Conservation (phyloP, 768 basidiomycete genomes). For the Mycena galericulata region DNA sequence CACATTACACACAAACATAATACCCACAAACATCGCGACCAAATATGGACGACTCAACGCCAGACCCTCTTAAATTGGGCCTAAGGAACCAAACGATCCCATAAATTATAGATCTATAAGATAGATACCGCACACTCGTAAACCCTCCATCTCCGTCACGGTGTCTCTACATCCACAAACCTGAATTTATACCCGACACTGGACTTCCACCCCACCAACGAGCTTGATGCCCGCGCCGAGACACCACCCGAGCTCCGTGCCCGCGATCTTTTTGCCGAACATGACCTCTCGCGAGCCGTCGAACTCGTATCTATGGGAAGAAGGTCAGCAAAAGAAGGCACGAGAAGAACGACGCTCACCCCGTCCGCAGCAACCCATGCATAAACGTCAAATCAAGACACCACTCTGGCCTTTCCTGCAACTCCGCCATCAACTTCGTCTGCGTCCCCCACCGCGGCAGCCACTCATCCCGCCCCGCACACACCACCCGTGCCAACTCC, state of each 20-base stretch:
- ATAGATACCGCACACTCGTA: too few relatives aligned
- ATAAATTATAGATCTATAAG: too few relatives aligned
- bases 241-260: constrained; percentile 95
- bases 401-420: constrained; percentile 90
- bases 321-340: not conserved
- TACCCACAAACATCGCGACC: too few relatives aligned
- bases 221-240: constrained; percentile 87
- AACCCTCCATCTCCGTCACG: too few relatives aligned
- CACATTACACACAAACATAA: too few relatives aligned
- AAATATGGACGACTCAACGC: too few relatives aligned
- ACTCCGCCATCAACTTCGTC: constrained; percentile 62
- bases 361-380: constrained; percentile 87
- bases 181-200: constrained; percentile 54
- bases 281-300: constrained; percentile 70
- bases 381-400: constrained; percentile 97
- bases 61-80: too few relatives aligned
- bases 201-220: constrained; percentile 70
- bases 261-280: constrained; percentile 89
- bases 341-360: constrained; percentile 43
- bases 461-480: constrained; percentile 77
- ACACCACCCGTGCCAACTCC: constrained; percentile 76
- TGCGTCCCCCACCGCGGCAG: constrained; percentile 56
- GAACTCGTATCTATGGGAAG: constrained; percentile 75
- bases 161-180: too few relatives aligned
- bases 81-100: too few relatives aligned